A percentile compares a stretch with the other conserved stretches of the same genome.
These are phyloP conservation scores for Phyllosticta citrichinensis DNA, from an alignment of 2,329 filamentous ascomycete species.

Conservation along the genomic window DNA sequence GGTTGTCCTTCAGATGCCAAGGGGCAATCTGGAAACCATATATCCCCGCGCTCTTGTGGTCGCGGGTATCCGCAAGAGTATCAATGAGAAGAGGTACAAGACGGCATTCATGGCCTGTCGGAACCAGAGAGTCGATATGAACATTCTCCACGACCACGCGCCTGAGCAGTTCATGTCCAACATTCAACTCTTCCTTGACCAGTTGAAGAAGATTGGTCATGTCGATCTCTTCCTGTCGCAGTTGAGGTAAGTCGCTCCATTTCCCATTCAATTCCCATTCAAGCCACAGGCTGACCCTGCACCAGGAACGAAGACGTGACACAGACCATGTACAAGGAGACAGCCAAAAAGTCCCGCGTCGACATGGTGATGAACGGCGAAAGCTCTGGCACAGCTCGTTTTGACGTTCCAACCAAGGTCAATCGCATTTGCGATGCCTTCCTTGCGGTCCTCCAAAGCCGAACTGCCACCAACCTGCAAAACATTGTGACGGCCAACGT, in stretches of 20 bases:
- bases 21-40: conserved; percentile 91
- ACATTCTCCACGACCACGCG: conserved; percentile 90
- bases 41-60: conserved; percentile 88
- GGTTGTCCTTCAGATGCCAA: conserved; percentile 85
- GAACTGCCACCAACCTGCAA: conserved; percentile 60
- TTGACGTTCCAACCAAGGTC: conserved; percentile 50
- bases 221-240: conserved; percentile 89
- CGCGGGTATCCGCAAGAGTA: conserved; percentile 72
- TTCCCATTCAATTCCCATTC: not conserved
- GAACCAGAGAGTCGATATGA: conserved; percentile 93
- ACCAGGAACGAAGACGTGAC: conserved; percentile 77
- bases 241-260: conserved; percentile 48
- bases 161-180: conserved; percentile 74
- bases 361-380: conserved; percentile 16
- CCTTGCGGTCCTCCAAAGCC: conserved; percentile 53
- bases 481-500: conserved; percentile 93
- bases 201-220: conserved; percentile 70
- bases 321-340: conserved; percentile 87
- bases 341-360: conserved; percentile 42
- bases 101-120: conserved; percentile 81
- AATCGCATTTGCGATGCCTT: conserved; percentile 85
- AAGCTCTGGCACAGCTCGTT: conserved; percentile 13
- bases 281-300: not conserved
- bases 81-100: conserved; percentile 71
- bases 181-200: conserved; percentile 67